Conservation (phyloP, 2,329 filamentous ascomycete species). For the Colletotrichum eremochloae region DNA sequence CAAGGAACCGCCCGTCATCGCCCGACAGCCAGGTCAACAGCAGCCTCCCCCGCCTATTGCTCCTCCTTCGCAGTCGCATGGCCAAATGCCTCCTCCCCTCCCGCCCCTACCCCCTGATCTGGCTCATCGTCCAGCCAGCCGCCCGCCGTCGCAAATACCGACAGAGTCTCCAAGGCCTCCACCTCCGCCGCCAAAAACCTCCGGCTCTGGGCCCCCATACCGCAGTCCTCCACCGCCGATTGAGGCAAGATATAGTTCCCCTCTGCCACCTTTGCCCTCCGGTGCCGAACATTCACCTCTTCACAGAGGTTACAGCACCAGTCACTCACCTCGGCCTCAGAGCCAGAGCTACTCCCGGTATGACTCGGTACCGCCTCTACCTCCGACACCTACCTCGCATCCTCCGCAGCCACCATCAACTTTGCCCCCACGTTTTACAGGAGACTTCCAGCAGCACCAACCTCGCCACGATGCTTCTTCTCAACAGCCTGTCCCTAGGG, state of each 20-base stretch:
- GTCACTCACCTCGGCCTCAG: slow-evolving; percentile 32
- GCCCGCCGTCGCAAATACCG: slow-evolving; percentile 50
- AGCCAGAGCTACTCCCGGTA: slow-evolving; percentile 55
- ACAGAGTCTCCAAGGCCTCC: slow-evolving; percentile 56
- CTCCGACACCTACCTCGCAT: slow-evolving; percentile 45
- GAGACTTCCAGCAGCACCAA: slow-evolving; percentile 37
- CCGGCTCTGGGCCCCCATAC: slow-evolving; percentile 52
- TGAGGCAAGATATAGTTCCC: slow-evolving; percentile 45
- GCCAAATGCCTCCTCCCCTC: slow-evolving; percentile 71
- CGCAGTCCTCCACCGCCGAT: slow-evolving; percentile 45
- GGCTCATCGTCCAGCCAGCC: slow-evolving; percentile 56
- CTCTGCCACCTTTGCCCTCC: slow-evolving; percentile 50
- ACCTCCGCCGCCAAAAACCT: slow-evolving; percentile 68
- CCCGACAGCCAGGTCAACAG: slow-evolving; percentile 70
- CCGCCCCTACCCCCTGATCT: slow-evolving; percentile 79
- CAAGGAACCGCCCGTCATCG: slow-evolving; percentile 92
- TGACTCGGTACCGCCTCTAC: slow-evolving; percentile 62
- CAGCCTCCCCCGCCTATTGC: slow-evolving; percentile 52
- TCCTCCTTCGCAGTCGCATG: slow-evolving; percentile 48
- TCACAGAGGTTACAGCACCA: slow-evolving; percentile 41
- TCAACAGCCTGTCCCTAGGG: slow-evolving; percentile 21
- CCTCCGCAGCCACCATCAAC: not conserved
- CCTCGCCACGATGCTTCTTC: slow-evolving; percentile 35
- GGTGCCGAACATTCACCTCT: slow-evolving; percentile 46
- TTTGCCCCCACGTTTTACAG: slow-evolving; percentile 30